These are phyloP conservation scores for Scleromitrula shiraiana DNA, from an alignment of 2,329 filamentous ascomycete genomes.

Conservation along the genomic window DNA sequence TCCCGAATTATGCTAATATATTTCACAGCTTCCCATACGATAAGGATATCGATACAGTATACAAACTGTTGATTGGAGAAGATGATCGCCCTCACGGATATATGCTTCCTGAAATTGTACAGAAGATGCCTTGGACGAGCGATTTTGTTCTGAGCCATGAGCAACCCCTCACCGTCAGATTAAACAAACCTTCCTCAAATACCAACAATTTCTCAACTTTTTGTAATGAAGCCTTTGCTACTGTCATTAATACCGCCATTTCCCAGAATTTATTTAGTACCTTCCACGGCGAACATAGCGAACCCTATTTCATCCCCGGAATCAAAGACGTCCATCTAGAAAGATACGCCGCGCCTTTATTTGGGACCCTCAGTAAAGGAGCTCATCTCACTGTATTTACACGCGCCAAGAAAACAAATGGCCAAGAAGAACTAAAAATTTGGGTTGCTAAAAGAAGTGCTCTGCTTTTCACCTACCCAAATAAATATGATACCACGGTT, in stretches of 20 bases:
- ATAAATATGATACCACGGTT: slow-evolving; percentile 71
- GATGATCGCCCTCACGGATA: slow-evolving; percentile 43
- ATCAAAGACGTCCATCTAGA: slow-evolving; percentile 4
- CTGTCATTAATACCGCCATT: slow-evolving; percentile 33
- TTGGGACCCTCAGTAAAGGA: slow-evolving; percentile 58
- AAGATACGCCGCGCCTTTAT: slow-evolving; percentile 35
- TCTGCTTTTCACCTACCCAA: slow-evolving; percentile 63
- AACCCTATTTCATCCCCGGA: slow-evolving; percentile 2
- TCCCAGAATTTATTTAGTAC: slow-evolving; percentile 30
- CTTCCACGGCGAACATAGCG: slow-evolving; percentile 20
- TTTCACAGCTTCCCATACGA: slow-evolving; percentile 10
- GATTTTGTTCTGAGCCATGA: slow-evolving; percentile 31
- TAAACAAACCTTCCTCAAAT: slow-evolving; percentile 17
- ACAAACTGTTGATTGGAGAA: slow-evolving; percentile 37
- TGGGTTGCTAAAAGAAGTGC: slow-evolving; percentile 63
- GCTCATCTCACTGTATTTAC: slow-evolving; percentile 59
- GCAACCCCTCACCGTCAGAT: slow-evolving; percentile 27
- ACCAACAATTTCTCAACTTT: slow-evolving; percentile 31
- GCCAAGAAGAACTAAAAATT: slow-evolving; percentile 40
- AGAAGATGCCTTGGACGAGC: slow-evolving; percentile 39
- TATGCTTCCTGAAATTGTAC: slow-evolving; percentile 38
- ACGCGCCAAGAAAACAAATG: slow-evolving; percentile 30
- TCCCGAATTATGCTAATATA: too few species aligned
- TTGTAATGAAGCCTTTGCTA: slow-evolving; percentile 30
- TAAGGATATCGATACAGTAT: slow-evolving; percentile 25